Percentiles rank a stretch among this genome's conserved stretches.
These are phyloP conservation scores for Salvia rosmarinus DNA, from an alignment of 257 asterid genomes.

Conservation along the genomic window DNA sequence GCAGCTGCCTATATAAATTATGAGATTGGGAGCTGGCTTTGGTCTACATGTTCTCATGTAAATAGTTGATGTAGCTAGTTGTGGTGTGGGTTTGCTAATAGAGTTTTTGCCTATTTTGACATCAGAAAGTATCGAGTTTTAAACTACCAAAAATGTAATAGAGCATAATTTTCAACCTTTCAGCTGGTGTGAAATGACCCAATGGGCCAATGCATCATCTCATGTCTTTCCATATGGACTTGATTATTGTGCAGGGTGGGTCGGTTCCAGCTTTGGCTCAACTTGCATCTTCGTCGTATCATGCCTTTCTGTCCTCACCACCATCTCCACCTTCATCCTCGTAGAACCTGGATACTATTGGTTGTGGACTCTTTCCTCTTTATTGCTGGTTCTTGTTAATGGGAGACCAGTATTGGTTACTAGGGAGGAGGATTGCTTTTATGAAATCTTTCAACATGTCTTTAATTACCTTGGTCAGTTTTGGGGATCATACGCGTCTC, in stretches of 20 bases:
- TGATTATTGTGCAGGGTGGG: conserved; percentile 71
- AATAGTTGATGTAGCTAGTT: not conserved
- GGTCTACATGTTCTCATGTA: not conserved
- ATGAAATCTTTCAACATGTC: conserved; percentile 1
- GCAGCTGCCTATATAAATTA: not conserved
- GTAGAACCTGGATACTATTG: conserved; percentile 42
- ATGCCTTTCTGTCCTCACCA: conserved; percentile 59
- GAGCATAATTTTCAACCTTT: conserved; percentile 18
- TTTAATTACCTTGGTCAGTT: not conserved
- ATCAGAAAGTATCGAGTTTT: too few species aligned
- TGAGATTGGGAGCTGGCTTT: conserved; percentile 18
- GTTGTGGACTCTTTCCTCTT: conserved; percentile 38
- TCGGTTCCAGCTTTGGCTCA: conserved; percentile 87
- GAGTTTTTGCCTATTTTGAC: not conserved
- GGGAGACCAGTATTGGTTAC: conserved; percentile 5
- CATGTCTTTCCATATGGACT: conserved; percentile 18
- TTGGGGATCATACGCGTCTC: not conserved
- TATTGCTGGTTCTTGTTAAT: conserved; percentile 22
- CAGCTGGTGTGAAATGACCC: conserved; percentile 16
- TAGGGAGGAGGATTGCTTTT: not conserved
- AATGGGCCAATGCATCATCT: conserved; percentile 27
- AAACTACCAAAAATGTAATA: too few species aligned
- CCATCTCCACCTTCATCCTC: conserved; percentile 57
- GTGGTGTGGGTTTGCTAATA: not conserved
- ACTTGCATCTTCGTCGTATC: conserved; percentile 88